These are phyloP conservation scores for Phialocephala subalpina DNA, from an alignment of 2,329 filamentous ascomycete species.

Conservation along the genomic window DNA sequence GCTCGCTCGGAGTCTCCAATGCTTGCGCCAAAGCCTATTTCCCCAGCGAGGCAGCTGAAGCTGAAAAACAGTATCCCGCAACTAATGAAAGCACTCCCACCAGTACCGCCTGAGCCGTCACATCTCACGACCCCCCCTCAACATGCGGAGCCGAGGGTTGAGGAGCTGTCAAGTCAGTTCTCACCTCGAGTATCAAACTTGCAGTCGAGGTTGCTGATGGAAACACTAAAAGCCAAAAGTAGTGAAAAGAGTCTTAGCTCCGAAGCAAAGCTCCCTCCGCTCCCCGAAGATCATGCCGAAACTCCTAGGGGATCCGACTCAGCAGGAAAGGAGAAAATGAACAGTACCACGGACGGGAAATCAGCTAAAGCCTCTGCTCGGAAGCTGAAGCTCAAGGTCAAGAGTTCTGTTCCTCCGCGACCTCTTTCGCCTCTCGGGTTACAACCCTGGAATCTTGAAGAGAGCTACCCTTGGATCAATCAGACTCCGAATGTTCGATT, in stretches of 20 bases:
- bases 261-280: background rate
- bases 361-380: constrained; percentile 16
- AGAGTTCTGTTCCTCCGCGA: constrained; percentile 24
- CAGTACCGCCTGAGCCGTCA: constrained; percentile 36
- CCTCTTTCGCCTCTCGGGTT: constrained; percentile 31
- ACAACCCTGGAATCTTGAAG: constrained; percentile 35
- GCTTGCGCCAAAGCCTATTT: constrained; percentile 45
- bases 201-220: constrained; percentile 3
- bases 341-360: background rate
- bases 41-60: constrained; percentile 43
- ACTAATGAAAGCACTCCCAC: constrained; percentile 45
- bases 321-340: background rate
- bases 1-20: constrained; percentile 41
- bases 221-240: background rate
- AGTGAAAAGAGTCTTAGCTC: background rate
- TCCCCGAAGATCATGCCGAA: background rate
- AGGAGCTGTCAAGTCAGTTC: constrained; percentile 24
- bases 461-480: constrained; percentile 35
- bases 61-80: constrained; percentile 45
- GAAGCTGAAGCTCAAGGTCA: constrained; percentile 40
- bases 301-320: background rate
- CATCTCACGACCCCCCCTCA: constrained; percentile 17
- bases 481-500: constrained; percentile 22
- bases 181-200: constrained; percentile 19
- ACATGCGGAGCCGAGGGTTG: background rate